A percentile compares a stretch with the other conserved stretches of the same genome.
phyloP scores from a whole-genome alignment of 345 rosid species.

The Camelina neglecta region DNA sequence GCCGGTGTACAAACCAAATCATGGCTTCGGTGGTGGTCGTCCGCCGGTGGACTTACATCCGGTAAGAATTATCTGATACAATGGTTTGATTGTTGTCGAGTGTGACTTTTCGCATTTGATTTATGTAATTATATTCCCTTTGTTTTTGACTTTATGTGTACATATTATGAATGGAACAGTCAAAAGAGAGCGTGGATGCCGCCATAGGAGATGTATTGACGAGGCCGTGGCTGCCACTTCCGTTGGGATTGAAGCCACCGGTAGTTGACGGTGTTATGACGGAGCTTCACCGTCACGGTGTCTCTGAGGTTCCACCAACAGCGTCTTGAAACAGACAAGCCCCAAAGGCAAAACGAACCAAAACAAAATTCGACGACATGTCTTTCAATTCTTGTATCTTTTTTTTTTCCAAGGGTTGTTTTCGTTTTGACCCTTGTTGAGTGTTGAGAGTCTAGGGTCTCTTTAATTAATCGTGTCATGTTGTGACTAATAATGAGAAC shows the following conservation, averaged over 20 bases:
- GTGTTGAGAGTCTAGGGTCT: conserved; percentile 29
- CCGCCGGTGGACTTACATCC: conserved; percentile 64
- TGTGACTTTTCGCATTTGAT: conserved; percentile 13
- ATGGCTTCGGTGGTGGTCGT: conserved; percentile 48
- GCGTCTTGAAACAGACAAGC: conserved; percentile 33
- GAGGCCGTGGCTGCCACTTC: conserved; percentile 88
- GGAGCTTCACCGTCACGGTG: conserved; percentile 76
- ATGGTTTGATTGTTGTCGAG: conserved; percentile 21
- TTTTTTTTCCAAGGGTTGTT: conserved; percentile 38
- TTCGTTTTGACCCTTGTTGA: conserved; percentile 44
- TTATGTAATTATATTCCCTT: not conserved
- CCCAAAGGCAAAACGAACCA: conserved; percentile 15
- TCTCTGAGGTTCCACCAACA: conserved; percentile 67
- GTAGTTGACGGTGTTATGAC: conserved; percentile 66
- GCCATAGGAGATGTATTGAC: conserved; percentile 76
- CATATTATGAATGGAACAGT: conserved; percentile 37
- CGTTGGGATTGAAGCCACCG: conserved; percentile 80
- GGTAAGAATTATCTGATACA: conserved; percentile 50
- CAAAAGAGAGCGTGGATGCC: conserved; percentile 75
- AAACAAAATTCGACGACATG: conserved; percentile 47
- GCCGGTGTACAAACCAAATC: conserved; percentile 48
- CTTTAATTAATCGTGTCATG: conserved; percentile 21
- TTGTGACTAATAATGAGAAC: conserved; percentile 41
- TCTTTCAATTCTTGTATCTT: conserved; percentile 25
- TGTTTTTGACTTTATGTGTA: not conserved